Evolutionary conservation across 2,329 filamentous ascomycete species (phyloP).

Genomic region (Fusarium torulosum): DNA sequence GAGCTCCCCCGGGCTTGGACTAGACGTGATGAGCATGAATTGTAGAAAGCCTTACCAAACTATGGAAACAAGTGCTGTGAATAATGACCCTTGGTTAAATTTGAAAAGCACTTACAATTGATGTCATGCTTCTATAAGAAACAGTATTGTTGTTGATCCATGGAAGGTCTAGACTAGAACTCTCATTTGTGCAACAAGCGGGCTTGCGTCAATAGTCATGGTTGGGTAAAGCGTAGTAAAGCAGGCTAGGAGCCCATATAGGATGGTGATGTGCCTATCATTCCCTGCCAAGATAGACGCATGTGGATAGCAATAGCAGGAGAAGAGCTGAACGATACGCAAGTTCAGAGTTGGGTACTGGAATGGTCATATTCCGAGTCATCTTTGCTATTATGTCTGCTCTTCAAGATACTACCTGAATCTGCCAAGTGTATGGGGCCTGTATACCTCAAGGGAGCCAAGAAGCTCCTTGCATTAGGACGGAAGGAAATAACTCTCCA

Average conservation of each 20-base stretch:
- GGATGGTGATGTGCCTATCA: neutral
- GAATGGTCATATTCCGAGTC: neutral
- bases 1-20: neutral
- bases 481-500: neutral
- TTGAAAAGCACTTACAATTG: neutral
- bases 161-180: neutral
- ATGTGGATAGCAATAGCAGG: neutral
- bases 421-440: neutral
- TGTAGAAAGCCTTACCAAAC: neutral
- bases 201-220: neutral
- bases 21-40: neutral
- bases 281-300: neutral
- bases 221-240: neutral
- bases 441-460: neutral
- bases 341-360: neutral
- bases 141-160: neutral
- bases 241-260: neutral
- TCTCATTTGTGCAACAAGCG: neutral
- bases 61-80: neutral
- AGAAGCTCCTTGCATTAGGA: neutral
- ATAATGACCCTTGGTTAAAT: neutral
- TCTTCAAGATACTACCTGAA: neutral
- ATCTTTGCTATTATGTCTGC: too few species aligned
- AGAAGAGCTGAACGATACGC: neutral
- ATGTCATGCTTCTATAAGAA: constrained; percentile 5